Evolutionary conservation across 768 basidiomycete species (phyloP), one percentile per base, ranked within the genome.

Genomic region (Podaxis sp.): DNA sequence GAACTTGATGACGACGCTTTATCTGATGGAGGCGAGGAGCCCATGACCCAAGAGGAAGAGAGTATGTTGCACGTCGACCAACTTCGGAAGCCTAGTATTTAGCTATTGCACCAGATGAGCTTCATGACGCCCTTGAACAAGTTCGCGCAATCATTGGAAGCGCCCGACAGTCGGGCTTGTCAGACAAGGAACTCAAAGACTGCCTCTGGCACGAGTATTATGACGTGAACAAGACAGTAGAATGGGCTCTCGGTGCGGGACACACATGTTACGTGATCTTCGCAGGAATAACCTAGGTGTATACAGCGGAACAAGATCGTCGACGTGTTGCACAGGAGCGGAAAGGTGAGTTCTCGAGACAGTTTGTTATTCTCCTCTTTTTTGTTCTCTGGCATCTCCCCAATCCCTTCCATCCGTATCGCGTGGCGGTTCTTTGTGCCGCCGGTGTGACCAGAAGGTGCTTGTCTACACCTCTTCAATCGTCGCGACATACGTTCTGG

Each of bases 191-290:
- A 55, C 90, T 99, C 71, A 85, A 83, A 69, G 90, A 93, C 65
- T 80, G 83, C 0, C 78, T 98, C 51, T 98, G 94, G 90, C 87
- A 98, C 68, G 85, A 78, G 68, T 91, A 91, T 73, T 98, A 96
- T 68, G 88, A 96, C 69, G 81, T 90, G 15, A 86, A 93, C 37
- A 82, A 87, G 72, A 86, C 91, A 17, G 75, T 96, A 9, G 77
- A 84, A 36, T 93, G 87, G 85, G 78, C 93, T 27, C 66, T 90
- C 40, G 89, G 94, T 94, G 64, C 66, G 88, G 78, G 36, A 55
- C 29, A 43, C 38, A 55, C 46, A 11, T 24, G n/a, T 40, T 24
- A 51, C 25, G 24, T 51, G 7, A 19, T 36, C 22, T 38, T 22
- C 9, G 8, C 25, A 5, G 17, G 37, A 49, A 61, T 66, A 57